A percentile compares a stretch with the other conserved stretches of the same genome.
Evolutionary conservation across 495 filamentous ascomycete species (phyloP).

Genomic region (Trichoderma gamsii): DNA sequence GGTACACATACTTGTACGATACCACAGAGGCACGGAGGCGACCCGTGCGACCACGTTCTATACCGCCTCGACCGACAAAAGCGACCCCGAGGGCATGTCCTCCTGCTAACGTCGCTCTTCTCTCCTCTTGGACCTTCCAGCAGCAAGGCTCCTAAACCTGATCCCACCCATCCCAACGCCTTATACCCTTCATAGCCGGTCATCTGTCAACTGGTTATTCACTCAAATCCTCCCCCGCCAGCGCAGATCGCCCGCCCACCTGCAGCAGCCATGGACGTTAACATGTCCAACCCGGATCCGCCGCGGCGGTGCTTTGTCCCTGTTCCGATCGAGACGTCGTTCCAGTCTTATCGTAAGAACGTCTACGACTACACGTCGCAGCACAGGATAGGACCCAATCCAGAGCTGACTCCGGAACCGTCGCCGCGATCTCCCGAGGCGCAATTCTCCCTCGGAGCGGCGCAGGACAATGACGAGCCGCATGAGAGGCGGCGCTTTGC

Average conservation of each 20-base stretch:
- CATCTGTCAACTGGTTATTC: neutral
- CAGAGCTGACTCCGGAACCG: constrained; percentile 46
- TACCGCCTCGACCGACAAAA: constrained; percentile 13
- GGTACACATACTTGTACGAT: too few relatives aligned
- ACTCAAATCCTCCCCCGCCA: neutral
- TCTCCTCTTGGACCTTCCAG: neutral
- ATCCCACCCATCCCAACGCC: neutral
- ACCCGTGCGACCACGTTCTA: neutral
- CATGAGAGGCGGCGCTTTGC: constrained; percentile 45
- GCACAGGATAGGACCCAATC: constrained; percentile 29
- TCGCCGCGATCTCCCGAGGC: constrained; percentile 38
- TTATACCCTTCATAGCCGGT: neutral
- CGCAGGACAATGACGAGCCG: constrained; percentile 10
- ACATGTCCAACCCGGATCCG: constrained; percentile 21
- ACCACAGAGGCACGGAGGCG: neutral
- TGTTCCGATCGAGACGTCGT: constrained; percentile 55
- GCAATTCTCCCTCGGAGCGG: constrained; percentile 24
- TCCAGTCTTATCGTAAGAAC: constrained; percentile 44
- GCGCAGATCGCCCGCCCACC: neutral
- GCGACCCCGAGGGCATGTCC: neutral
- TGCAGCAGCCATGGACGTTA: neutral
- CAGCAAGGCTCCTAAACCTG: neutral
- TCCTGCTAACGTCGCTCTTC: neutral
- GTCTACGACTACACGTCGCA: constrained; percentile 19
- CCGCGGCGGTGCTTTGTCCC: constrained; percentile 48